Conservation (phyloP, 116 monocot species). For the Zostera marina region DNA sequence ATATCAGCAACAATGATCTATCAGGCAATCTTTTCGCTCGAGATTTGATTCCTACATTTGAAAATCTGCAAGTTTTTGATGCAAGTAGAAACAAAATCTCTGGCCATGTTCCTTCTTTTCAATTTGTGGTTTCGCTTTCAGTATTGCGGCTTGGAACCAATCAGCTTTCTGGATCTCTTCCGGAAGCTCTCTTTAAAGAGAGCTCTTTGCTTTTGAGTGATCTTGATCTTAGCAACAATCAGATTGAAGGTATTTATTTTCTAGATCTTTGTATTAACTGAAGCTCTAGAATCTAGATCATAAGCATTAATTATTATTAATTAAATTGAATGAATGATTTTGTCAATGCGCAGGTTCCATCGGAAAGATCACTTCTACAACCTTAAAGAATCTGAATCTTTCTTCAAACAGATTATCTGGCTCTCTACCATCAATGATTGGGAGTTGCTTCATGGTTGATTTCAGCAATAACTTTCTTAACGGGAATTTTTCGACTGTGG, state of each 20-base stretch:
- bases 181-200: conserved; percentile 53
- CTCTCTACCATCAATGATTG: conserved; percentile 41
- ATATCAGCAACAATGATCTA: conserved; percentile 52
- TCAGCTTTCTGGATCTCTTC: conserved; percentile 51
- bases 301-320: not conserved
- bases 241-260: conserved; percentile 39
- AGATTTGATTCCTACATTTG: conserved; percentile 39
- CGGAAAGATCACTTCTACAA: conserved; percentile 40
- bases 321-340: not conserved
- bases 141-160: conserved; percentile 40
- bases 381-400: conserved; percentile 53
- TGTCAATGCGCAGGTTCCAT: conserved; percentile 41
- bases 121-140: conserved; percentile 50
- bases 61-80: conserved; percentile 72
- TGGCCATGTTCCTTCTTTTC: conserved; percentile 56
- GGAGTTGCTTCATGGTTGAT: conserved; percentile 53
- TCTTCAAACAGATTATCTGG: conserved; percentile 56
- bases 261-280: too few relatives aligned
- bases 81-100: conserved; percentile 47
- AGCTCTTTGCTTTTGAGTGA: conserved; percentile 48
- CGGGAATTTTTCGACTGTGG: conserved; percentile 44
- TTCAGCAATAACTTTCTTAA: conserved; percentile 53
- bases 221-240: conserved; percentile 74
- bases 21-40: conserved; percentile 40
- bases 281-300: too few relatives aligned